Evolutionary conservation across 2,329 filamentous ascomycete species (phyloP), one percentile per base, ranked within the genome.

Genomic region (Alternaria ventricosa): DNA sequence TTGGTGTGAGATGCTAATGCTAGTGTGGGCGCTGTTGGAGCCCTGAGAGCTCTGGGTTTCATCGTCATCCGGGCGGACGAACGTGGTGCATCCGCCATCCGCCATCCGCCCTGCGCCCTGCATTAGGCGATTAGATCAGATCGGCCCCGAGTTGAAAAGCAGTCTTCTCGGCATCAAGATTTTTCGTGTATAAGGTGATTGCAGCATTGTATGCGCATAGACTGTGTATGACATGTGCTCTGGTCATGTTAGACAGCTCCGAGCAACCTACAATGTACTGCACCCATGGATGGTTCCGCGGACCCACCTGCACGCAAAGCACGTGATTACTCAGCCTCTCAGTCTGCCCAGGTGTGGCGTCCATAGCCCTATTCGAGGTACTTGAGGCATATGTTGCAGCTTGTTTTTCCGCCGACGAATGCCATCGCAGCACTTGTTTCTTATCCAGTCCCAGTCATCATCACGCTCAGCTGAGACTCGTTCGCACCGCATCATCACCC

Each of bases 31-130:
- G 49, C 49, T 28, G 49, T 25, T 64, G 43, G 53, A 22, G 20
- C 20, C 20, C 20, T 22, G 20, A 41, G 61, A 57, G 64, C 28
- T 60, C 47, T 58, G 63, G 63, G 69, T 71, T 71, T 72, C 70
- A 70, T 69, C 69, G 46, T 68, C 61, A 64, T 59, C 63, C 68
- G 61, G 64, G 57, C 61, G 63, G 60, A 66, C 57, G 60, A 64
- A 66, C 47, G 60, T 49, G 50, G 64, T 60, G 61, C 66, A 64
- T 53, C 64, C 60, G 65, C 65, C 60, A 47, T 36, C 13, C 20
- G 20, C 20, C 13, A 36, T 30, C 46, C 56, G 51, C 25, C 47
- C 61, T 64, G 63, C 56, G 51, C 25, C 47, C 61, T 64, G 63
- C 58, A 66, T 67, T 49, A 57, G 58, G 54, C 54, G 58, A 50